Conservation (phyloP, 495 filamentous ascomycete species). For the Chaetomium tenue region DNA sequence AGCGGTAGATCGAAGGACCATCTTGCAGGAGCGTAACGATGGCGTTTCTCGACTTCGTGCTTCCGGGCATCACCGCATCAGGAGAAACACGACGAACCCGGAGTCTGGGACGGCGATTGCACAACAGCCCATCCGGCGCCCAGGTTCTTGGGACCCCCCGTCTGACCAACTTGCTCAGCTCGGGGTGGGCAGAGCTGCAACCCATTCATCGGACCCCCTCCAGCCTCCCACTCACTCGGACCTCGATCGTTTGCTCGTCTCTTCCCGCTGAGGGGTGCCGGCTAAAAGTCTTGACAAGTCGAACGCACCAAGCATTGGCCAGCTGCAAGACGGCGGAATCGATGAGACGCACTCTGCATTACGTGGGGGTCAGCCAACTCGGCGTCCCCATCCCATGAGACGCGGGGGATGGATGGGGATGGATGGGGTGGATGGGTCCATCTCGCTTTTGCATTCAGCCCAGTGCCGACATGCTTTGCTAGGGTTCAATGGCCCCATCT, state of each 20-base stretch:
- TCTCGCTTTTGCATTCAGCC: not conserved
- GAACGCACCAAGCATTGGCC: not conserved
- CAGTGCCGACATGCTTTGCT: not conserved
- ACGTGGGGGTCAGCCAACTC: constrained; percentile 7
- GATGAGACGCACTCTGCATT: not conserved
- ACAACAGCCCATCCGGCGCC: not conserved
- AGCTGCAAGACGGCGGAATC: constrained; percentile 9
- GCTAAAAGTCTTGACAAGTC: not conserved
- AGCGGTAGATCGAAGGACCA: not conserved
- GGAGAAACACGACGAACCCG: not conserved
- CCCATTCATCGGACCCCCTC: not conserved
- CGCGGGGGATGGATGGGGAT: not conserved
- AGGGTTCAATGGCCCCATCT: not conserved
- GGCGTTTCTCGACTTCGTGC: not conserved
- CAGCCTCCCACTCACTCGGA: not conserved
- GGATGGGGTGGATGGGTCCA: not conserved
- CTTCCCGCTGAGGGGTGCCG: constrained; percentile 6
- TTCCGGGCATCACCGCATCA: not conserved
- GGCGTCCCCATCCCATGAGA: not conserved
- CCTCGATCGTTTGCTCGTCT: not conserved
- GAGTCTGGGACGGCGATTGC: not conserved
- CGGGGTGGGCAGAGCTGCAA: not conserved
- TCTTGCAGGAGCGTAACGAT: not conserved
- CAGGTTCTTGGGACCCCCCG: not conserved
- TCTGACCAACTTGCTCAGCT: not conserved